Percentiles rank a stretch among this genome's conserved stretches.
Conservation (phyloP, 1,284 basidiomycete species). For the Butyriboletus appendiculatus region DNA sequence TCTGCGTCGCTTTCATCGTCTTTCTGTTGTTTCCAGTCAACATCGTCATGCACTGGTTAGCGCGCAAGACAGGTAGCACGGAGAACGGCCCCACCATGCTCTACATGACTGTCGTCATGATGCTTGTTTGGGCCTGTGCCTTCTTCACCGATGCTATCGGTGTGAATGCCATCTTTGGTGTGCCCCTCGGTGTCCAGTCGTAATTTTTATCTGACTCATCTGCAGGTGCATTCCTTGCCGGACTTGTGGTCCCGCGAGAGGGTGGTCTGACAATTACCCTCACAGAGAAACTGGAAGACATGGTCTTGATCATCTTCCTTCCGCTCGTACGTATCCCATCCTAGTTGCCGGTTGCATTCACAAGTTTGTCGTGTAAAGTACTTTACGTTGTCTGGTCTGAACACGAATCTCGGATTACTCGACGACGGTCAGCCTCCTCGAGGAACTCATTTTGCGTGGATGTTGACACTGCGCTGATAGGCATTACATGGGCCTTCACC, state of each 20-base stretch:
- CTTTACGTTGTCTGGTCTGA: constrained; percentile 85
- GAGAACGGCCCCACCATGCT: constrained; percentile 77
- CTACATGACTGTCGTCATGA: constrained; percentile 77
- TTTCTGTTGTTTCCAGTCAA: constrained; percentile 79
- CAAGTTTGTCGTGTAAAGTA: constrained; percentile 50
- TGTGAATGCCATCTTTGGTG: constrained; percentile 87
- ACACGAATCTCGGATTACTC: constrained; percentile 84
- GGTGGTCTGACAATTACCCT: constrained; percentile 81
- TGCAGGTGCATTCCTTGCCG: constrained; percentile 81
- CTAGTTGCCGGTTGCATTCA: constrained; percentile 15
- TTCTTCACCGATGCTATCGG: constrained; percentile 96
- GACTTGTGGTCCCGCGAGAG: constrained; percentile 88
- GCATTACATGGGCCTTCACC: constrained; percentile 90
- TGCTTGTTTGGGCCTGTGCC: constrained; percentile 81
- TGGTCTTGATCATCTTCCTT: constrained; percentile 78
- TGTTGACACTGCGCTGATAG: constrained; percentile 52
- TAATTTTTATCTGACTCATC: constrained; percentile 38
- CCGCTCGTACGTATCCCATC: constrained; percentile 60
- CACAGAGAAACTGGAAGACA: constrained; percentile 83
- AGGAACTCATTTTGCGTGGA: neutral
- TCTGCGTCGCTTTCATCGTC: constrained; percentile 79
- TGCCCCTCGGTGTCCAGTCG: constrained; percentile 24
- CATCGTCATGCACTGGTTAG: constrained; percentile 66
- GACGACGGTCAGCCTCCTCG: constrained; percentile 50
- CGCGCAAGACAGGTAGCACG: constrained; percentile 76